phyloP scores from a whole-genome alignment of 495 filamentous ascomycete genomes.

The Penicillium arizonense region DNA sequence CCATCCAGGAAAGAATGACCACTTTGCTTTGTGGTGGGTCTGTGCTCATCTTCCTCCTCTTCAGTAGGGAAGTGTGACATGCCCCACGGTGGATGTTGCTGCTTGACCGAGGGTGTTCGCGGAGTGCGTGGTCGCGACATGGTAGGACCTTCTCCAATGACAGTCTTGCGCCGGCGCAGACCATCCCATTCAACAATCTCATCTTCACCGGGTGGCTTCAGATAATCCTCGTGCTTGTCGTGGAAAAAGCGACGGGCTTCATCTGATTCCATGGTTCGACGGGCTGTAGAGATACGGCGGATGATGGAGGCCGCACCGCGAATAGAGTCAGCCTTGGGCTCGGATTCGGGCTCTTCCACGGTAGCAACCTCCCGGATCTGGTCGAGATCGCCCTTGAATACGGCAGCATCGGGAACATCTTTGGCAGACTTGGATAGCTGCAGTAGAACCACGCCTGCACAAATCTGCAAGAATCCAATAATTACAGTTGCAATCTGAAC shows the following conservation, averaged over 20 bases:
- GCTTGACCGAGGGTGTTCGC: conserved; percentile 40
- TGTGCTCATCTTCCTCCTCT: conserved; percentile 41
- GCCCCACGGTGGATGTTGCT: conserved; percentile 76
- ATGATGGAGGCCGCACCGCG: conserved; percentile 89
- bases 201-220: conserved; percentile 73
- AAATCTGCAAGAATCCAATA: conserved; percentile 92
- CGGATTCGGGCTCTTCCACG: conserved; percentile 89
- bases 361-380: conserved; percentile 94
- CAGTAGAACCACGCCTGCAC: conserved; percentile 89
- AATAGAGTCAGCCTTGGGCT: conserved; percentile 95
- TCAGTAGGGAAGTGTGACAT: conserved; percentile 80
- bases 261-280: conserved; percentile 75
- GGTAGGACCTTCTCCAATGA: conserved; percentile 49
- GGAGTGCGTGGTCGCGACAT: conserved; percentile 31
- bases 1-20: conserved; percentile 53
- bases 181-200: conserved; percentile 92
- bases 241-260: conserved; percentile 78
- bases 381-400: conserved; percentile 91
- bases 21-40: conserved; percentile 33
- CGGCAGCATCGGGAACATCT: conserved; percentile 89
- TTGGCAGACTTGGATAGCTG: conserved; percentile 98
- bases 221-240: conserved; percentile 67
- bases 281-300: conserved; percentile 71
- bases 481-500: conserved; percentile 84
- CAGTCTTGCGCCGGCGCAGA: conserved; percentile 77